Evolutionary conservation across 179 eudicot species (phyloP), one percentile per base, ranked within the genome.

Genomic region (Vitellaria paradoxa): DNA sequence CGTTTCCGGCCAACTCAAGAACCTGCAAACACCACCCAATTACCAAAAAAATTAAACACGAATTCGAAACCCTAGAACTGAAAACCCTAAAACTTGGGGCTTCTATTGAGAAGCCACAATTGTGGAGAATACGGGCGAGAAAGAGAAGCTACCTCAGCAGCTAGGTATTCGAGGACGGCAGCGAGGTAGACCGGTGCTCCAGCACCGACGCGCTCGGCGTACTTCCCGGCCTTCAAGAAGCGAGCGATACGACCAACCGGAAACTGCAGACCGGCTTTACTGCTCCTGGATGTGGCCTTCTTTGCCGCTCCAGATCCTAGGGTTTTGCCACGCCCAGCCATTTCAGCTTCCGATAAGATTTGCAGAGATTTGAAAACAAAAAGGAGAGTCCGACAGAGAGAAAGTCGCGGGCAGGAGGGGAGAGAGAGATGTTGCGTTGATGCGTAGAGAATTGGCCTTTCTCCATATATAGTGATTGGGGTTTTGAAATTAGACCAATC

Each of bases 261-360:
- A 24, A 85, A 85, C 60, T 85, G 85, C 9, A 85, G 81, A 2
- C 87, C 87, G 55, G 85, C 87, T 21, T 82, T 85, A 80, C 85
- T 79, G 72, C 80, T 73, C 3, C 84, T 62, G 4, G 83, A 83
- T n/a, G 78, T 75, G 45, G 86, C 84, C 66, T 83, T 83, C 83
- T 81, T 83, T 4, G 81, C 77, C 9, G 79, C 77, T 23, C 73
- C 85, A 20, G 85, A 90, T 12, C 97, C 97, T 26, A 92, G 78
- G 20, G 97, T 85, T 59, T 92, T 92, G 4, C 97, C 97, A 71
- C 97, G 84, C 14, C 97, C 97, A 6, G 97, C 91, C 94, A 90
- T 92, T 83, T 11, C 8, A 40, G 64, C 30, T 75, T 50, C 63
- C 7, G 47, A 71, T 49, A 68, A 6, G 59, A 73, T 21, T 37